These are phyloP conservation scores for Exophiala phaeomuriformis DNA, from an alignment of 2,329 filamentous ascomycete species.

Conservation along the genomic window DNA sequence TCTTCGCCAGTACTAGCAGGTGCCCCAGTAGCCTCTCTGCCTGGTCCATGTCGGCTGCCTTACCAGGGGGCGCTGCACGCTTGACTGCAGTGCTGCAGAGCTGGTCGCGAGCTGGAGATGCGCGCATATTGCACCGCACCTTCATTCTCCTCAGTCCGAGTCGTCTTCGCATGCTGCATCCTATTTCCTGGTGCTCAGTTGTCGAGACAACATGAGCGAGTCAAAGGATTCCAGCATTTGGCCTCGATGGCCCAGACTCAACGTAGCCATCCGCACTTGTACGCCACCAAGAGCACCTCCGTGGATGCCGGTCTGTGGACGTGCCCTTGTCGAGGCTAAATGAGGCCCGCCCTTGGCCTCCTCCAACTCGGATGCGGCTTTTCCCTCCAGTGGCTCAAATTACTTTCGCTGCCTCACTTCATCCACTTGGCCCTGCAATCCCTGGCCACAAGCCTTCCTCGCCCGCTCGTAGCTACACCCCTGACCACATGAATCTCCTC, in stretches of 20 bases:
- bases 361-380: neutral
- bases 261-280: neutral
- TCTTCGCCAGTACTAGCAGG: no score
- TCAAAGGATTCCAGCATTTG: no score
- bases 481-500: constrained; percentile 20
- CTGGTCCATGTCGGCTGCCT: no score
- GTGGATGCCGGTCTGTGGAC: neutral
- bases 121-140: no score
- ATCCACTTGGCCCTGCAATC: constrained; percentile 1
- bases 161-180: no score
- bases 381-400: neutral
- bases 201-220: no score
- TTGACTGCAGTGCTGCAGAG: no score
- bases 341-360: neutral
- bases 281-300: neutral
- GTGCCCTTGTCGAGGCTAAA: neutral
- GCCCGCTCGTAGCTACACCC: constrained; percentile 9
- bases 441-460: constrained; percentile 2
- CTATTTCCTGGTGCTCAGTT: no score
- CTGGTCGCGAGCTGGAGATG: no score
- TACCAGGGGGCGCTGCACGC: no score
- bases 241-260: neutral
- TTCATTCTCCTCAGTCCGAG: no score
- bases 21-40: no score
- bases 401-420: neutral